Evolutionary conservation across 441 rosid species (phyloP).

Genomic region (Mallotus japonicus): DNA sequence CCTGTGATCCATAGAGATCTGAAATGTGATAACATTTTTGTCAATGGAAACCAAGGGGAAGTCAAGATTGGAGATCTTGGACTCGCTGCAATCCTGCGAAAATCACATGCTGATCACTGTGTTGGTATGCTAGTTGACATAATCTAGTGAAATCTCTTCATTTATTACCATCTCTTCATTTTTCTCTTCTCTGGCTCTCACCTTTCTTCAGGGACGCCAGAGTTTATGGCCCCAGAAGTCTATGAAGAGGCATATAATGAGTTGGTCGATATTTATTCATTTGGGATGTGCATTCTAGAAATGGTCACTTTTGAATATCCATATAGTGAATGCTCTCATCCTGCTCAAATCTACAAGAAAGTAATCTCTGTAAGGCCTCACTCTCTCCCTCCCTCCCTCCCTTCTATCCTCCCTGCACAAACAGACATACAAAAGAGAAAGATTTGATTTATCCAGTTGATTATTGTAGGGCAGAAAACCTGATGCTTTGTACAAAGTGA

Average conservation of each 20-base stretch:
- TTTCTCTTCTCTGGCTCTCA: conserved; percentile 13
- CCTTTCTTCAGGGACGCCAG: conserved; percentile 75
- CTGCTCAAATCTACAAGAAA: conserved; percentile 98
- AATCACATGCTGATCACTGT: conserved; percentile 85
- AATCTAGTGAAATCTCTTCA: conserved; percentile 3
- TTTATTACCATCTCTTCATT: not conserved
- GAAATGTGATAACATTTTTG: conserved; percentile 92
- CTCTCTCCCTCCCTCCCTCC: not conserved
- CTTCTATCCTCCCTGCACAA: not conserved
- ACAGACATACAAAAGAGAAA: not conserved
- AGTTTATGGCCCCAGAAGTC: conserved; percentile 99
- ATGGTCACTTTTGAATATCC: conserved; percentile 97
- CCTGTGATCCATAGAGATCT: conserved; percentile 98
- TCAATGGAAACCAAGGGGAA: conserved; percentile 96
- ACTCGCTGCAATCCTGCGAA: conserved; percentile 78
- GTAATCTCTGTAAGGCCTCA: conserved; percentile 75
- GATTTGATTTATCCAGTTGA: conserved; percentile 18
- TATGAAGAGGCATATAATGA: conserved; percentile 93
- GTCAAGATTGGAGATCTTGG: conserved; percentile 99
- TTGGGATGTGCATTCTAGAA: conserved; percentile 95
- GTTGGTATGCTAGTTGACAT: conserved; percentile 55
- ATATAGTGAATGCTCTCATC: conserved; percentile 82
- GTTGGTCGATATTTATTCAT: conserved; percentile 87
- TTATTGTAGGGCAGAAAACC: conserved; percentile 86
- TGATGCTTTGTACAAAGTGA: conserved; percentile 74